A percentile compares a stretch with the other conserved stretches of the same genome.
These are phyloP conservation scores for Fusarium fracticaudum DNA, from an alignment of 2,329 filamentous ascomycete genomes.

Conservation along the genomic window DNA sequence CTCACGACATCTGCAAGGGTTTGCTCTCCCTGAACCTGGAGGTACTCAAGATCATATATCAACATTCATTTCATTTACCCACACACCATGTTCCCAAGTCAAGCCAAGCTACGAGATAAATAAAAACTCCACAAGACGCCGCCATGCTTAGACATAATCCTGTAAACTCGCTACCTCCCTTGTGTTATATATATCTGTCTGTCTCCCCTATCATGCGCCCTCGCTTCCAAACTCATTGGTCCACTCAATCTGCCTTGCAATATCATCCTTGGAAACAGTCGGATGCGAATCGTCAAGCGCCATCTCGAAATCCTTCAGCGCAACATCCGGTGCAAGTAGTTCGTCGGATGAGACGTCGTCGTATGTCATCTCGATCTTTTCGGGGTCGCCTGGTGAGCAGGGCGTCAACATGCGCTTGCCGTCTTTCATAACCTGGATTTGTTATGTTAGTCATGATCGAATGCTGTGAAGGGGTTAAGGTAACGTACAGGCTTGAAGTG, in stretches of 20 bases:
- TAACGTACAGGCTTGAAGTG: constrained; percentile 89
- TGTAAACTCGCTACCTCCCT: constrained; percentile 31
- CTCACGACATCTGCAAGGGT: background rate
- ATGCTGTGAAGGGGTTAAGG: constrained; percentile 21
- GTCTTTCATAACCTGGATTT: constrained; percentile 73
- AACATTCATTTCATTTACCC: constrained; percentile 27
- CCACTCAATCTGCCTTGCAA: constrained; percentile 89
- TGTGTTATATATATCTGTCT: constrained; percentile 5
- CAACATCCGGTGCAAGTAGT: constrained; percentile 85
- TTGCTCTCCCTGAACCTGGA: background rate
- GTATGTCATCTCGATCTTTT: constrained; percentile 94
- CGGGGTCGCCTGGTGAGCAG: constrained; percentile 89
- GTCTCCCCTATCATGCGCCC: constrained; percentile 63
- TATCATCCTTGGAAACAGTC: constrained; percentile 88
- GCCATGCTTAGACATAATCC: constrained; percentile 40
- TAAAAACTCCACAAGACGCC: constrained; percentile 39
- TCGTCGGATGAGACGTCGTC: constrained; percentile 85
- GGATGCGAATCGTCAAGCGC: constrained; percentile 89
- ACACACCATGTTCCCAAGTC: constrained; percentile 26
- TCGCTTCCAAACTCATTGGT: constrained; percentile 96
- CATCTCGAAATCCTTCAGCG: constrained; percentile 91
- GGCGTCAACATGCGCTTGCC: constrained; percentile 78
- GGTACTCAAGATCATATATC: background rate
- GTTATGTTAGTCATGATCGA: constrained; percentile 13
- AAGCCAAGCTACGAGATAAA: constrained; percentile 22